Conservation (phyloP, 805 yeast species). For the Metschnikowia santaceciliae region DNA sequence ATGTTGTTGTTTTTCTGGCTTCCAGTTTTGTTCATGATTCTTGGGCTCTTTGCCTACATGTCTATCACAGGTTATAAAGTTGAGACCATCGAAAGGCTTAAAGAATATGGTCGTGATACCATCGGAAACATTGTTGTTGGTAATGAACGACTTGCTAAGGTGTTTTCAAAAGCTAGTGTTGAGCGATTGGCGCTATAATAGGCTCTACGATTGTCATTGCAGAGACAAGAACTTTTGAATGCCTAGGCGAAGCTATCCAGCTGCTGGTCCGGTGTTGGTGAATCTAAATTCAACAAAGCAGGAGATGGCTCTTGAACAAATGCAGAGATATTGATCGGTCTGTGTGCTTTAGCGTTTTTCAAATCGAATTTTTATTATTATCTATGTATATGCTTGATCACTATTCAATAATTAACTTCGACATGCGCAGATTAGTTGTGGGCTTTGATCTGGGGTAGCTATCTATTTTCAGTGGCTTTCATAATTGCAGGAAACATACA, state of each 20-base stretch:
- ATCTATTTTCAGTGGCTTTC: too few relatives aligned
- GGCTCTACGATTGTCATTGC: background rate
- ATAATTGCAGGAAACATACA: too few relatives aligned
- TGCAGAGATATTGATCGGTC: background rate
- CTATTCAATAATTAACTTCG: background rate
- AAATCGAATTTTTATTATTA: background rate
- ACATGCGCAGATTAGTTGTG: background rate
- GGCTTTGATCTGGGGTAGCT: too few relatives aligned
- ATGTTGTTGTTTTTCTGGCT: conserved; percentile 90
- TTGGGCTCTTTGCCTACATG: conserved; percentile 46
- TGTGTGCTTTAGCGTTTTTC: background rate
- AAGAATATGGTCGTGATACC: conserved; percentile 31
- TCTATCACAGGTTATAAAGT: conserved; percentile 38
- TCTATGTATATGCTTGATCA: background rate
- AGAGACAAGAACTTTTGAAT: background rate
- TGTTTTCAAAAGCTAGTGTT: conserved; percentile 22
- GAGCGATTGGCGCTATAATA: background rate
- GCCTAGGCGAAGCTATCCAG: background rate
- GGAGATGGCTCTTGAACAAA: background rate
- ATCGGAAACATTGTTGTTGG: conserved; percentile 43
- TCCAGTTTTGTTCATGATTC: conserved; percentile 61
- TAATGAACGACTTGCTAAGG: conserved; percentile 37
- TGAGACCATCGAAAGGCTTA: conserved; percentile 32
- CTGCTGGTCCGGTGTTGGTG: background rate
- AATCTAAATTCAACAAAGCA: background rate